Percentiles rank a stretch among this genome's conserved stretches.
Conservation (phyloP, 2,329 filamentous ascomycete species). For the Fusarium solani-melongenae region DNA sequence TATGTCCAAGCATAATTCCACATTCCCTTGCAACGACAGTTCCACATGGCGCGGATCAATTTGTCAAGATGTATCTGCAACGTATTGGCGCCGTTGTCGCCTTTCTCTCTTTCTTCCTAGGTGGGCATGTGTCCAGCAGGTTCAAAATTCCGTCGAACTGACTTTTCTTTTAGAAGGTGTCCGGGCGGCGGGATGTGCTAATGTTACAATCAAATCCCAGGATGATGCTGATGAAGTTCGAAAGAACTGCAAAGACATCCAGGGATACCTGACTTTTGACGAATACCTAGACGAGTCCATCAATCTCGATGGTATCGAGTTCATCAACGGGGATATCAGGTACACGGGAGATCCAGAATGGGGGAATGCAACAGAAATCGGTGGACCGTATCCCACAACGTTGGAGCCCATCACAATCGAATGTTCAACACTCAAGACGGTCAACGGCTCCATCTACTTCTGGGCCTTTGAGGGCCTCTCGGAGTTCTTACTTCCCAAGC, state of each 20-base stretch:
- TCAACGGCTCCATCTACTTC: slow-evolving; percentile 15
- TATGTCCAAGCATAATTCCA: background rate
- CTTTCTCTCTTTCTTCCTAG: background rate
- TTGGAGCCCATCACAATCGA: slow-evolving; percentile 14
- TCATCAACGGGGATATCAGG: slow-evolving; percentile 13
- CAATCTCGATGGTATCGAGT: slow-evolving; percentile 25
- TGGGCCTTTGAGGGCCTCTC: slow-evolving; percentile 21
- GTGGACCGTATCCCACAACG: background rate
- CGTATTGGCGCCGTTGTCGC: background rate
- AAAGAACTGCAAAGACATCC: slow-evolving; percentile 17
- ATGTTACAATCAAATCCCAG: slow-evolving; percentile 24
- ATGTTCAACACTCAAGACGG: slow-evolving; percentile 18
- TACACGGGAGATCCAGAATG: slow-evolving; percentile 1
- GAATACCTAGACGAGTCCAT: slow-evolving; percentile 9
- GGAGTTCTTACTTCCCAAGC: slow-evolving; percentile 22
- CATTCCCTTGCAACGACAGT: background rate
- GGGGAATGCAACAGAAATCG: background rate
- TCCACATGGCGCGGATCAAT: background rate
- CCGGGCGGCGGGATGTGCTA: slow-evolving; percentile 8
- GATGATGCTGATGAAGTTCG: slow-evolving; percentile 19
- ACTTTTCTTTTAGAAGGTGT: background rate
- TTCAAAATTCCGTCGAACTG: background rate
- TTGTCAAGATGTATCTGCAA: background rate
- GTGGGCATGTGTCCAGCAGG: background rate
- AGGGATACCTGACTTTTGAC: slow-evolving; percentile 6